Percentiles rank a stretch among this genome's conserved stretches.
These are phyloP conservation scores for Jatropha multifida DNA, from an alignment of 441 rosid species.

Conservation along the genomic window DNA sequence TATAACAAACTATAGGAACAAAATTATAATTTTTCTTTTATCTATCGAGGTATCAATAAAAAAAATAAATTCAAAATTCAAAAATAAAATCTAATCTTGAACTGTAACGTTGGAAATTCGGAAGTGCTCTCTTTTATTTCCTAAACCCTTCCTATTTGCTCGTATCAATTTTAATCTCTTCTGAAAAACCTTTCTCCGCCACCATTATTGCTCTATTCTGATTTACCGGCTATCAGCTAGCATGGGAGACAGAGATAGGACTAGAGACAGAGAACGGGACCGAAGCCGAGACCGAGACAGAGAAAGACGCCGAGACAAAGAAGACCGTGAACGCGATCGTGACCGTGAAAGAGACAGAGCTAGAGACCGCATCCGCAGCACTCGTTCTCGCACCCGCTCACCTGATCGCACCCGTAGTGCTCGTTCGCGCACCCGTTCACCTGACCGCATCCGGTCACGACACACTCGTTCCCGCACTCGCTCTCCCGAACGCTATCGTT, in stretches of 20 bases:
- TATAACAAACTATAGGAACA: no score
- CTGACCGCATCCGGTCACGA: constrained; percentile 46
- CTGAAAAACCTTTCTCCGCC: no score
- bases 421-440: constrained; percentile 46
- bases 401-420: constrained; percentile 43
- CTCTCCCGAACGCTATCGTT: constrained; percentile 26
- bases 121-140: no score
- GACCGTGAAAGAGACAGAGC: constrained; percentile 39
- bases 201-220: no score
- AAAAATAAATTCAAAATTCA: no score
- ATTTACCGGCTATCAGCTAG: no score
- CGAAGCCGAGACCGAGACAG: constrained; percentile 25
- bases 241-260: constrained; percentile 19
- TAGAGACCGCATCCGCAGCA: constrained; percentile 37
- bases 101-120: no score
- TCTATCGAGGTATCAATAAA: no score
- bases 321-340: constrained; percentile 21
- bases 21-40: no score
- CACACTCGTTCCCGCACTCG: constrained; percentile 37
- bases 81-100: no score
- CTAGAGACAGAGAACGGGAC: constrained; percentile 39
- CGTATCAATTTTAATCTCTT: no score
- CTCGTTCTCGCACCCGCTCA: constrained; percentile 44
- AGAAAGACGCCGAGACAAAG: constrained; percentile 4
- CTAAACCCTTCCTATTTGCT: no score